Conservation (phyloP, 192 early-diverging fungal species). For the Jimgerdemannia lactiflua region DNA sequence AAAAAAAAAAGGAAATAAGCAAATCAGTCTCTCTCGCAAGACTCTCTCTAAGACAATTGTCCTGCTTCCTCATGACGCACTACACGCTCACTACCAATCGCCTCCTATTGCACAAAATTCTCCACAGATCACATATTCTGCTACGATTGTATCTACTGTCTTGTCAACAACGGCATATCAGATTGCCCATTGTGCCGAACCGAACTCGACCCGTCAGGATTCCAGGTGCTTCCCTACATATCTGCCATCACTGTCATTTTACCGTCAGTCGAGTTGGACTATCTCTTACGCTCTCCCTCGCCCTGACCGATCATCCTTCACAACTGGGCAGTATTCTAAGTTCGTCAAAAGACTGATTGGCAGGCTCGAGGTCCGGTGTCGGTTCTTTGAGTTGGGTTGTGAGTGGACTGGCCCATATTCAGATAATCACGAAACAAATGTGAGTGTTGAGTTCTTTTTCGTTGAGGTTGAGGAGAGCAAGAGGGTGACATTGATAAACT, state of each 20-base stretch:
- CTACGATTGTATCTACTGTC: too few species aligned
- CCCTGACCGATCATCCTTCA: neutral
- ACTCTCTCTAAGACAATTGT: too few species aligned
- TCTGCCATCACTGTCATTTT: neutral
- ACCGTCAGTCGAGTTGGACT: neutral
- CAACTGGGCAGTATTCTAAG: slow-evolving; percentile 19
- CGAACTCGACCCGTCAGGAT: slow-evolving; percentile 7
- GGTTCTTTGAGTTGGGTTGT: slow-evolving; percentile 17
- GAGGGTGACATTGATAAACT: too few species aligned
- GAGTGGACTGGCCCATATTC: slow-evolving; percentile 21
- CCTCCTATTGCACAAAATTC: neutral
- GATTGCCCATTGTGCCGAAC: slow-evolving; percentile 12
- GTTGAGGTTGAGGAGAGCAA: too few species aligned
- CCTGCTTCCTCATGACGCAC: neutral
- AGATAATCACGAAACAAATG: slow-evolving; percentile 12
- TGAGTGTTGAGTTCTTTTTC: slow-evolving; percentile 1
- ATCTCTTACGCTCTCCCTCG: neutral
- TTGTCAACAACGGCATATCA: slow-evolving; percentile 6
- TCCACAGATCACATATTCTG: slow-evolving; percentile 14
- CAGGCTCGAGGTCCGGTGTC: slow-evolving; percentile 18
- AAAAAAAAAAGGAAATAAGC: neutral
- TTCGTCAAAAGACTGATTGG: slow-evolving; percentile 29
- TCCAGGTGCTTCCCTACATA: slow-evolving; percentile 5
- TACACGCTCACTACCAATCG: neutral
- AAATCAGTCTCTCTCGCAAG: too few species aligned